These are phyloP conservation scores for Apiospora kogelbergensis DNA, from an alignment of 2,329 filamentous ascomycete species.

Conservation along the genomic window DNA sequence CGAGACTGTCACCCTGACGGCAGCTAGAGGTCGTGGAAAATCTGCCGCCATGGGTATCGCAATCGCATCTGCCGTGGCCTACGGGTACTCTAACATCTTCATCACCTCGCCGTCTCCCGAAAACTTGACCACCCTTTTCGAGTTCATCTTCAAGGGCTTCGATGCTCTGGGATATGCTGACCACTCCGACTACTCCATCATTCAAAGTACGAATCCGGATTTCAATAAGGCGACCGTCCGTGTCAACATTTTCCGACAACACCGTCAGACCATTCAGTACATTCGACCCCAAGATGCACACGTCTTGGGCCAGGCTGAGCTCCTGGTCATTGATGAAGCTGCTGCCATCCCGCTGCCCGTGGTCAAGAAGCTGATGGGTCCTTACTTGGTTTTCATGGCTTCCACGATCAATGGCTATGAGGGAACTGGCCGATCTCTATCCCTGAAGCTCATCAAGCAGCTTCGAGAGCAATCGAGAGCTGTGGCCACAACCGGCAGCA, in stretches of 20 bases:
- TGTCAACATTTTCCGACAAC: constrained; percentile 91
- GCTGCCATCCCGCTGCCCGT: constrained; percentile 93
- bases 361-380: constrained; percentile 91
- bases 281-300: constrained; percentile 96
- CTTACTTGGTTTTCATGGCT: constrained; percentile 98
- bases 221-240: constrained; percentile 99
- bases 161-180: constrained; percentile 92
- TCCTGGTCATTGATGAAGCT: constrained; percentile 95
- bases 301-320: constrained; percentile 89
- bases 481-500: constrained; percentile 50
- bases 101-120: constrained; percentile 97
- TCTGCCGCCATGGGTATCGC: constrained; percentile 94
- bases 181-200: constrained; percentile 95
- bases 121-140: constrained; percentile 97
- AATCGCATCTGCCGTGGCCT: constrained; percentile 88
- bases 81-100: constrained; percentile 99
- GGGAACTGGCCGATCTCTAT: constrained; percentile 91
- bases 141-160: constrained; percentile 98
- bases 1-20: constrained; percentile 91
- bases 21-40: constrained; percentile 92
- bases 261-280: constrained; percentile 97
- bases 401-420: constrained; percentile 99
- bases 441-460: constrained; percentile 95
- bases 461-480: constrained; percentile 83
- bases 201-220: constrained; percentile 96